phyloP scores from a whole-genome alignment of 2,329 filamentous ascomycete species.

The Pseudocercospora pini-densiflorae region DNA sequence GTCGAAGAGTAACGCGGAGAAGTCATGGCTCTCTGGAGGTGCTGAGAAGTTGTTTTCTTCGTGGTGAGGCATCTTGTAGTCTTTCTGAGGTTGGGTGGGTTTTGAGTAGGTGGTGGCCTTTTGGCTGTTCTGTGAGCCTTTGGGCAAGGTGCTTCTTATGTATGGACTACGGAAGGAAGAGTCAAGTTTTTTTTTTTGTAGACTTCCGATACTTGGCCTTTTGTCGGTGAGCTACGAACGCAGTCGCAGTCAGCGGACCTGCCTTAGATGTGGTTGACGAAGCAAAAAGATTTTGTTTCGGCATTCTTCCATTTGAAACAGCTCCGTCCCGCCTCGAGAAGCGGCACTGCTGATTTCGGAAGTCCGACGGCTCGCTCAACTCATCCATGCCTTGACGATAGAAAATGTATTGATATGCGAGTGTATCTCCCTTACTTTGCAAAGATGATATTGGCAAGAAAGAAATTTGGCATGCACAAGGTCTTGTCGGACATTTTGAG shows the following conservation, averaged over 20 bases:
- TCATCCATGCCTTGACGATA: background rate
- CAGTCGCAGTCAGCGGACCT: background rate
- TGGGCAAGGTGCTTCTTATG: background rate
- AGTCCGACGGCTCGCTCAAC: background rate
- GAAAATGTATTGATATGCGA: too few species aligned
- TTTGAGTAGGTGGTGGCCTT: background rate
- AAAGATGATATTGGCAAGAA: background rate
- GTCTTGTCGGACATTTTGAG: slow-evolving; percentile 1
- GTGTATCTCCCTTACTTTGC: too few species aligned
- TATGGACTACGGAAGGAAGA: background rate
- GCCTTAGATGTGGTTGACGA: background rate
- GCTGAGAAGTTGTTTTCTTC: slow-evolving; percentile 45
- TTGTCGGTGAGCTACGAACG: background rate
- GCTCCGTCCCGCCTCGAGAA: background rate
- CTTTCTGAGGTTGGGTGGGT: too few species aligned
- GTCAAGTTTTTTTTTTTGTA: background rate
- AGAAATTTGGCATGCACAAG: background rate
- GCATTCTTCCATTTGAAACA: background rate
- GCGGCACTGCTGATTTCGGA: background rate
- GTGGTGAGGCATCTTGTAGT: slow-evolving; percentile 2
- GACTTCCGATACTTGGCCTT: background rate
- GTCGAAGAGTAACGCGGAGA: slow-evolving; percentile 64
- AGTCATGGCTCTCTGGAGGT: slow-evolving; percentile 45
- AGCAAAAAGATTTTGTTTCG: background rate
- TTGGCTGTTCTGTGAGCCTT: background rate